Evolutionary conservation across 768 basidiomycete species (phyloP), one percentile per base, ranked within the genome.

Genomic region (Collybia mongolica): DNA sequence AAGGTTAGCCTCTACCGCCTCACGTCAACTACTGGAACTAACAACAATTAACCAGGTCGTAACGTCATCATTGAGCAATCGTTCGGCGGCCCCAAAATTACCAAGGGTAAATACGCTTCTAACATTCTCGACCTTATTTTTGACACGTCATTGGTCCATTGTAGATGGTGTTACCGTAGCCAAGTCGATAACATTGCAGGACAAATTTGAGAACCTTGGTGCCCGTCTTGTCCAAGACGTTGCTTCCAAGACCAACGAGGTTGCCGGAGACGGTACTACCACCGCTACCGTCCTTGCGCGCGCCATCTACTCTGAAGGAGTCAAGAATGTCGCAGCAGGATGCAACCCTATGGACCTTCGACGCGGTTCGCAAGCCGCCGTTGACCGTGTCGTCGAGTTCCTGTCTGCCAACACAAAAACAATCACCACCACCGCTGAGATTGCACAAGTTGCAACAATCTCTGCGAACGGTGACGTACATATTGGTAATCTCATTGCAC

Each of bases 271-370:
- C 67, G 96, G 96, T 51, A 98, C 96, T 2, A 99, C 96, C 7
- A 99, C 96, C 14, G 94, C 96, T 3, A 98, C 96, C 29, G 96
- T 98, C 46, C 85, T 98, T 50, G 92, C 96, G 8, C 90, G 93
- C 48, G 94, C 96, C 49, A 98, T 99, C 72, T 99, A 97, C 75
- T 82, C 93, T 0, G 96, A 99, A 71, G 96, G 96, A 69, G 95
- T 98, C 62, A 98, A 98, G 79, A 98, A 98, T 62, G 96, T 98
- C 51, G 96, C 96, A 18, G 96, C 96, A 8, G 96, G 96, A 3
- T 99, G 96, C 80, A 97, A 96, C 76, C 96, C 96, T 11, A 99
- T 98, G 95, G 96, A 99, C 74, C 90, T 98, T 52, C 93, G 96
- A 54, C 87, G 95, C n/a, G 96, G 96, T 45, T 86, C 95, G 8